phyloP scores from a whole-genome alignment of 305 asterid genomes.

The Petunia hybrid region DNA sequence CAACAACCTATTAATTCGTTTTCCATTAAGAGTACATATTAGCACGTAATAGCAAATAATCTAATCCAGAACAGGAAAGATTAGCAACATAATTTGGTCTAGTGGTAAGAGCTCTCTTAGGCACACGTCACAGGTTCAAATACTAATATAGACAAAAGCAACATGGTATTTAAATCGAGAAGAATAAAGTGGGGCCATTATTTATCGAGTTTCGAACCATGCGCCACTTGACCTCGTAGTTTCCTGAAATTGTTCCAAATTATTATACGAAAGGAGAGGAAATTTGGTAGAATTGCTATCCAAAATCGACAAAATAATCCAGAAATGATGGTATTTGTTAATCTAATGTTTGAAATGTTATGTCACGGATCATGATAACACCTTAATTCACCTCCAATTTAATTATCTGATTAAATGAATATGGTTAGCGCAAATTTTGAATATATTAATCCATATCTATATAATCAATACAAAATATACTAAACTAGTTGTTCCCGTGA shows the following conservation, averaged over 20 bases:
- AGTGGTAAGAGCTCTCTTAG: no score
- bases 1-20: slow-evolving; percentile 6
- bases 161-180: no score
- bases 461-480: neutral
- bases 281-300: neutral
- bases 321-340: neutral
- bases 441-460: neutral
- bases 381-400: neutral
- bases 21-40: neutral
- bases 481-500: no score
- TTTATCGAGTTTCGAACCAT: no score
- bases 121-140: no score
- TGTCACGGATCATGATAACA: neutral
- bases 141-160: no score
- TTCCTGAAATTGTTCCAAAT: neutral
- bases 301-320: slow-evolving; percentile 2
- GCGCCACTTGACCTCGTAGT: no score
- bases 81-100: neutral
- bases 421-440: neutral
- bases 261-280: neutral
- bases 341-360: neutral
- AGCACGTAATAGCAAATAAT: neutral
- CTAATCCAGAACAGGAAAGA: neutral
- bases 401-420: neutral
- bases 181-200: no score